A percentile compares a stretch with the other conserved stretches of the same genome.
phyloP scores from a whole-genome alignment of 169 alveolate species.

The Eimeria nieschulzi region DNA sequence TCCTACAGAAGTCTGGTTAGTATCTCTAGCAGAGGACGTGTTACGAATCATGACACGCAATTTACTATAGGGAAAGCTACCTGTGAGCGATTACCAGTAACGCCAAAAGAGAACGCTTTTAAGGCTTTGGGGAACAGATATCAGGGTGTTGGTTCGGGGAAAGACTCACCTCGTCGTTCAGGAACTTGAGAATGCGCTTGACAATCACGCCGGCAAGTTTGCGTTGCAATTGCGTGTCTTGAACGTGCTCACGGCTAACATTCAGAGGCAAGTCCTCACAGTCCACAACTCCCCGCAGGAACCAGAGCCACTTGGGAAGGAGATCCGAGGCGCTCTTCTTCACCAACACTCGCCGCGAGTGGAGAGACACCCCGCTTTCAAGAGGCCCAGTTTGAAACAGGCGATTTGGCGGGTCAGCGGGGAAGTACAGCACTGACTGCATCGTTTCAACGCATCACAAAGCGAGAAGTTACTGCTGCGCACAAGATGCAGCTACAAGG shows the following conservation, averaged over 20 bases:
- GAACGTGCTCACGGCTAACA: conserved; percentile 95
- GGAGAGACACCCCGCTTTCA: conserved; percentile 90
- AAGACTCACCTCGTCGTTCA: conserved; percentile 89
- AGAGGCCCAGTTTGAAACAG: conserved; percentile 84
- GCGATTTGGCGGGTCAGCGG: conserved; percentile 92
- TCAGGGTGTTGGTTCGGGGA: no score
- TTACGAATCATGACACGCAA: no score
- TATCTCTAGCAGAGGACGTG: no score
- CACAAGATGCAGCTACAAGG: neutral
- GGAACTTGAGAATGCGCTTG: conserved; percentile 89
- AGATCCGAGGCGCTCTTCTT: conserved; percentile 92
- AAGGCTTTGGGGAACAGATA: no score
- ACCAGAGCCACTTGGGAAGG: conserved; percentile 95
- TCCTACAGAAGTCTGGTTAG: no score
- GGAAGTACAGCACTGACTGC: conserved; percentile 87
- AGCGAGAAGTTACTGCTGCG: neutral
- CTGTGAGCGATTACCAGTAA: no score
- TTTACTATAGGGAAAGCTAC: no score
- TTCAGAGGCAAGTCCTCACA: conserved; percentile 98
- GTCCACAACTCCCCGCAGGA: conserved; percentile 97
- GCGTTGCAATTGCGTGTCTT: conserved; percentile 87
- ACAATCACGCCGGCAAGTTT: conserved; percentile 93
- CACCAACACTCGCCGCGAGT: conserved; percentile 91
- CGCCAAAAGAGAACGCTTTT: no score
- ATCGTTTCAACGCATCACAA: neutral